phyloP scores from a whole-genome alignment of 1,284 basidiomycete genomes.

The Leccinum solheimii region DNA sequence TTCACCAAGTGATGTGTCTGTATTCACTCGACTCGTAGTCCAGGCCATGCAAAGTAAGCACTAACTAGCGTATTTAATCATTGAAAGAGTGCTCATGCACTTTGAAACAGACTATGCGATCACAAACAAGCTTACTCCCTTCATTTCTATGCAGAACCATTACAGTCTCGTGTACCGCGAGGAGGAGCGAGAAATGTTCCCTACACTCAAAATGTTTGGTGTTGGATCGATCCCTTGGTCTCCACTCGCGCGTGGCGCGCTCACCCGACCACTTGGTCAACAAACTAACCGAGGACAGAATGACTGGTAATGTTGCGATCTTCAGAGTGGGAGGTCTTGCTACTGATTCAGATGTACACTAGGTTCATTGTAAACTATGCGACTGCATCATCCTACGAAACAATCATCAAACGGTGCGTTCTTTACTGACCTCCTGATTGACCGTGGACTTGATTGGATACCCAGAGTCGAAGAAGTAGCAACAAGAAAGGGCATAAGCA shows the following conservation, averaged over 20 bases:
- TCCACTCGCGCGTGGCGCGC: constrained; percentile 44
- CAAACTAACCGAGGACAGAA: constrained; percentile 31
- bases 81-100: constrained; percentile 1
- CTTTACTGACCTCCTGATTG: background rate
- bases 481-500: constrained; percentile 41
- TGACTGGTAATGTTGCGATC: constrained; percentile 28
- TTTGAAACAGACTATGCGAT: constrained; percentile 33
- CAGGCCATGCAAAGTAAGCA: constrained; percentile 39
- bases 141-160: constrained; percentile 62
- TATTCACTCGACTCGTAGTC: constrained; percentile 23
- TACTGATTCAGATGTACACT: constrained; percentile 7
- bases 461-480: constrained; percentile 47
- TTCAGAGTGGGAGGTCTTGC: background rate
- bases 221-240: constrained; percentile 45
- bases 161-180: constrained; percentile 51
- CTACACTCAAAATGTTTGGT: constrained; percentile 40
- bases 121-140: constrained; percentile 48
- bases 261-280: constrained; percentile 40
- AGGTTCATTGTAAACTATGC: constrained; percentile 33
- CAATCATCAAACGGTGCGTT: constrained; percentile 34
- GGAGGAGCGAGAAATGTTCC: constrained; percentile 60
- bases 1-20: background rate
- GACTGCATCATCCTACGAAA: constrained; percentile 22
- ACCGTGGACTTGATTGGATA: constrained; percentile 2
- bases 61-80: background rate